Percentiles rank a stretch among this genome's conserved stretches.
Conservation (phyloP, 23 red algal species). For the Gracilaria domingensis region DNA sequence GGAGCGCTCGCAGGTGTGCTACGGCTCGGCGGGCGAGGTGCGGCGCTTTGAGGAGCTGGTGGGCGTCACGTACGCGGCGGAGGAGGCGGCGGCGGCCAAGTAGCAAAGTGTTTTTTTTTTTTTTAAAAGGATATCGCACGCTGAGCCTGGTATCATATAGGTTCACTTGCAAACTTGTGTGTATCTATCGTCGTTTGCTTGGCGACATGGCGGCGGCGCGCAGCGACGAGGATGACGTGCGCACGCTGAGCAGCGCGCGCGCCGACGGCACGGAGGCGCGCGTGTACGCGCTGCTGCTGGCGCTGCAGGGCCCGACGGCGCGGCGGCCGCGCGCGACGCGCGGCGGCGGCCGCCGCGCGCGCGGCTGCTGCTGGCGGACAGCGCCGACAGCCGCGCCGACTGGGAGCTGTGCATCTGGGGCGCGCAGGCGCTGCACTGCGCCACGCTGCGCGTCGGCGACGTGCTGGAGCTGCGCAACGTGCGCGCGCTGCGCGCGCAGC, state of each 20-base stretch:
- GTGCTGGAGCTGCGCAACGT: neutral
- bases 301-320: neutral
- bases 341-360: neutral
- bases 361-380: neutral
- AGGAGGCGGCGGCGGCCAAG: slow-evolving; percentile 41
- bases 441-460: neutral
- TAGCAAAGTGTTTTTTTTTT: neutral
- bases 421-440: neutral
- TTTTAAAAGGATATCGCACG: neutral
- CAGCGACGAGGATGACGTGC: neutral
- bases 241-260: neutral
- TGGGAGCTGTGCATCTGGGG: neutral
- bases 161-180: too few relatives aligned
- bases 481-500: neutral
- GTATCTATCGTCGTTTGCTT: too few relatives aligned
- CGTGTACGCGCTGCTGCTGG: slow-evolving; percentile 2
- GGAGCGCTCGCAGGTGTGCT: slow-evolving; percentile 91
- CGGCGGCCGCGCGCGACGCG: neutral
- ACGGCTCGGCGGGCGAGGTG: slow-evolving; percentile 91
- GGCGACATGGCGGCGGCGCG: too few relatives aligned
- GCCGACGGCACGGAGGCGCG: neutral
- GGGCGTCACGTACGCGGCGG: slow-evolving; percentile 70
- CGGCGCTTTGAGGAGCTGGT: slow-evolving; percentile 93
- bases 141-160: too few relatives aligned
- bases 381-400: neutral